Evolutionary conservation across 257 asterid genomes (phyloP), one percentile per base, ranked within the genome.

Genomic region (Leptodermis oblonga): DNA sequence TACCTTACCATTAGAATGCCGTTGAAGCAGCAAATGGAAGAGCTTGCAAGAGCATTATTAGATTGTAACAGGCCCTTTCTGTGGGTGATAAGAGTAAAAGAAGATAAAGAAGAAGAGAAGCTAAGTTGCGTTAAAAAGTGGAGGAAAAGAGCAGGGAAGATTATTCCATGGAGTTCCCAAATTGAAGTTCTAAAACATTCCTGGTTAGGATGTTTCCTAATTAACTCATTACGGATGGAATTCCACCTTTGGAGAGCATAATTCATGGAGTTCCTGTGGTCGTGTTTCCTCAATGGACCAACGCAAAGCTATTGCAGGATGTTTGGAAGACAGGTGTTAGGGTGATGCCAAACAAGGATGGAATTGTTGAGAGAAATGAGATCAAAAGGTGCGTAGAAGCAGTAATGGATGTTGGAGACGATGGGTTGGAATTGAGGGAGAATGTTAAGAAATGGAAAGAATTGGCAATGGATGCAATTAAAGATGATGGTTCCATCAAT

Each of bases 111-210:
- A 26, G n/a, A n/a, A n/a, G n/a, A n/a, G n/a, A n/a, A n/a, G n/a
- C n/a, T n/a, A n/a, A n/a, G n/a, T n/a, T n/a, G 51, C 58, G 34
- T 54, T 36, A 64, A 56, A 77, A 73, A 45, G 25, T 73, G 46
- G 68, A 72, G 33, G 59, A 67, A 60, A 65, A n/a, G 77, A n/a
- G n/a, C n/a, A n/a, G 84, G 45, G 12, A 76, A 46, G 56, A 76
- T 80, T 28, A 72, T 77, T 18, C 75, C 77, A 66, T 76, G 84
- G 84, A 73, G 84, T 62, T 66, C 84, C 0, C 84, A 80, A 48
- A 31, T 80, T 14, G 75, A 80, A 22, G 84, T 80, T 0, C 33
- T 80, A 7, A 39, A 46, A 25, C 70, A 80, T 54, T 74, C 79
- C 2, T 73, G 81, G 0, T 0, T 80, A 43, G 84, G 77, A 65